Evolutionary conservation across 139 green algal genomes (phyloP).

Genomic region (Haematococcus lacustris): DNA sequence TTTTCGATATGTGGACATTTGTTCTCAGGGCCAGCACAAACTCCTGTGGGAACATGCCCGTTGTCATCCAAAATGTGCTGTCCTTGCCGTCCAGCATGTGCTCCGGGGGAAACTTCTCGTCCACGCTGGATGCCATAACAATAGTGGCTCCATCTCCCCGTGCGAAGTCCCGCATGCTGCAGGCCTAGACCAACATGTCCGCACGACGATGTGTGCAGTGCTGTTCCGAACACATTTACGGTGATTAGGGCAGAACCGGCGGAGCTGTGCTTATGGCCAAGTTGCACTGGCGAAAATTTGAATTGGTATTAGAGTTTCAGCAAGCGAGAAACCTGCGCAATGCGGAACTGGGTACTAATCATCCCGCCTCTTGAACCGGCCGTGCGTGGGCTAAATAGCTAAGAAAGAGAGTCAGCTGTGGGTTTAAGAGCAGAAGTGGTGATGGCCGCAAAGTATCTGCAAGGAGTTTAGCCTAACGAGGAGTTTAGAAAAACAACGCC

Average conservation of each 20-base stretch:
- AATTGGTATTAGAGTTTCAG: not conserved
- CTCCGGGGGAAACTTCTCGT: constrained; percentile 45
- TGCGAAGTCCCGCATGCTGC: constrained; percentile 40
- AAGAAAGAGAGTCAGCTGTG: no score
- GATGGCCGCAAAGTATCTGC: no score
- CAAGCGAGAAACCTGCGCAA: not conserved
- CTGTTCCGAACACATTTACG: not conserved
- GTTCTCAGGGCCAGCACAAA: constrained; percentile 33
- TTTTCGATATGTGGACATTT: constrained; percentile 23
- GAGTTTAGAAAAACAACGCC: no score
- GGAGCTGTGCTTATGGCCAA: not conserved
- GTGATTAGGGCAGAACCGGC: not conserved
- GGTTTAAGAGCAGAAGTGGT: no score
- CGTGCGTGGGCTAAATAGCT: no score
- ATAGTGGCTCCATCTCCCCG: constrained; percentile 30
- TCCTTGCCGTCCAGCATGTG: constrained; percentile 45
- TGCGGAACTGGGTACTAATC: not conserved
- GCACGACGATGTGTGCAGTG: not conserved
- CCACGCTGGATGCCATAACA: constrained; percentile 38
- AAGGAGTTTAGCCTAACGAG: no score
- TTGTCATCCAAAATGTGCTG: constrained; percentile 51
- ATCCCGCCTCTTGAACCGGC: no score
- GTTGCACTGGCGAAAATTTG: not conserved
- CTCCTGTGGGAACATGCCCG: constrained; percentile 49
- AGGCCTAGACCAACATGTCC: not conserved